Base-by-base conservation (phyloP, 257 asterid genomes). In the Fraxinus pennsylvanica region DNA sequence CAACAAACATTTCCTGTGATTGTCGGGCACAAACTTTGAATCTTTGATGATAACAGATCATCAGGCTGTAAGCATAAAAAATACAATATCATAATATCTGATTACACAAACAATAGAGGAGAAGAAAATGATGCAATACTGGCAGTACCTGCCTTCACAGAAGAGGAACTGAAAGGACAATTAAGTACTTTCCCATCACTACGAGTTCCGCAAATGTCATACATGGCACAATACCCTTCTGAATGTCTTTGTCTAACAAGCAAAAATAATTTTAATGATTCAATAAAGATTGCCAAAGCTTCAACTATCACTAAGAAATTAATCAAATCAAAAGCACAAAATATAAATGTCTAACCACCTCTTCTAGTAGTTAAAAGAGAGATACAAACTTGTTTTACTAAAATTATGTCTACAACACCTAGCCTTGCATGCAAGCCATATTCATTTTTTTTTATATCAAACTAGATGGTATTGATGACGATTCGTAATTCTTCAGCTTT, bases 1-100 rank as follows among this genome's bases (percentile, higher is more conserved):
- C 99, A 95, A 74, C 99, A 95, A 66, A 95, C 89, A 81, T 93
- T 90, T 76, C 99, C 96, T 43, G 94, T 93, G 61, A 95, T 93
- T 5, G 96, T 90, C 32, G 99, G 98, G 85, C 99, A 95, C 86
- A 95, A 87, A 87, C 98, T 95, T 81, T 95, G 99, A 79, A 95
- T 89, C 82, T 93, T 95, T 43, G 92, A 87, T 21, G 99, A 91
- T 57, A 93, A 88, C 77, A 95, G 79, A 65, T 88, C 95, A 80
- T 83, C 88, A 1, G 99, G 97, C 99, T 95, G 92, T 74, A 63
- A 79, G 33, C 68, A 74, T 15, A 83, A 80, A 78, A 9, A 72
- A 10, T 72, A 79, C 65, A 25, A 9, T 33, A 10, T 50, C 17
- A 2, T 1, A 65, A 19, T 36, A 75, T 52, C 38, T 41, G 19